A percentile compares a stretch with the other conserved stretches of the same genome.
These are phyloP conservation scores for Pleurotus giganteus DNA, from an alignment of 768 basidiomycete genomes.

Conservation along the genomic window DNA sequence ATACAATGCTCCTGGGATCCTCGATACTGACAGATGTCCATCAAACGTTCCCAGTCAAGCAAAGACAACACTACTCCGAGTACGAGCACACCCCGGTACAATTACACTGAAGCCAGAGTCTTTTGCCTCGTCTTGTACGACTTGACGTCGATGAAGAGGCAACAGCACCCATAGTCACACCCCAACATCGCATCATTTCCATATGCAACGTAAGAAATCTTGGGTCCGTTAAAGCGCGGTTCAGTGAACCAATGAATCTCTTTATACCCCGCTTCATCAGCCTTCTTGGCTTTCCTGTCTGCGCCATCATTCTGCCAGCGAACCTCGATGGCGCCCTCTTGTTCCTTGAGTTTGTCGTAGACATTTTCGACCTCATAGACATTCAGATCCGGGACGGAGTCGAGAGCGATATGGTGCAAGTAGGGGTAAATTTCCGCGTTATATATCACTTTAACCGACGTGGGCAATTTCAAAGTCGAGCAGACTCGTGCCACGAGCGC, in stretches of 20 bases:
- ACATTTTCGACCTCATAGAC: background rate
- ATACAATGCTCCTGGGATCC: too few species aligned
- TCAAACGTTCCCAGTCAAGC: too few species aligned
- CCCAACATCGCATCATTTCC: background rate
- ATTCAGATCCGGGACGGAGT: background rate
- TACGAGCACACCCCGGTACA: too few species aligned
- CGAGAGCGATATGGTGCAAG: background rate
- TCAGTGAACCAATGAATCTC: background rate
- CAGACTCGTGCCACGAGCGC: slow-evolving; percentile 22
- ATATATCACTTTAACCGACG: slow-evolving; percentile 21
- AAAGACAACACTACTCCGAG: too few species aligned
- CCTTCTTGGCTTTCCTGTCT: background rate
- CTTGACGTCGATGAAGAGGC: background rate
- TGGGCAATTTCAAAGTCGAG: slow-evolving; percentile 14
- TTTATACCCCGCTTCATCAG: background rate
- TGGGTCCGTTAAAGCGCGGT: background rate
- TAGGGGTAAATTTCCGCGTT: background rate
- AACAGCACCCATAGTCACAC: background rate
- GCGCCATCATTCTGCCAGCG: too few species aligned
- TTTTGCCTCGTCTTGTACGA: background rate
- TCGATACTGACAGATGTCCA: too few species aligned
- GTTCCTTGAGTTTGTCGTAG: background rate
- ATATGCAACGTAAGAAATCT: background rate
- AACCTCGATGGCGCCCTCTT: background rate
- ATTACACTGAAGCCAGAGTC: too few species aligned